phyloP scores from a whole-genome alignment of 768 basidiomycete species.

The Suillus clintonianus region DNA sequence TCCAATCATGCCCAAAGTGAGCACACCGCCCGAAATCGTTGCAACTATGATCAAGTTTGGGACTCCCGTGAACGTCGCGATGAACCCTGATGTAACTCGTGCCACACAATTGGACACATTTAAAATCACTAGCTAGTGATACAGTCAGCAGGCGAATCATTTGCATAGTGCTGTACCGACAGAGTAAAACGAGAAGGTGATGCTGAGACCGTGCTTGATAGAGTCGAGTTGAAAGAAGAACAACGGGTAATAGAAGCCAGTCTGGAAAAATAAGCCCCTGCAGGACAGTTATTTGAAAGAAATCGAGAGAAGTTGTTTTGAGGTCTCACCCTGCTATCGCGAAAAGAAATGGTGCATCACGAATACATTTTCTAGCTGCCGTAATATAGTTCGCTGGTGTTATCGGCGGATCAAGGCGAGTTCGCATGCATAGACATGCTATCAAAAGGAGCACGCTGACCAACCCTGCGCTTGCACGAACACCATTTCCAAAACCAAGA shows the following conservation, averaged over 20 bases:
- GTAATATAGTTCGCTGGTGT: conserved; percentile 1
- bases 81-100: conserved; percentile 30
- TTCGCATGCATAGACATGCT: conserved; percentile 27
- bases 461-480: conserved; percentile 43
- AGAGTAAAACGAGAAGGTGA: conserved; percentile 49
- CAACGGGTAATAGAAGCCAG: conserved; percentile 47
- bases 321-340: conserved; percentile 2
- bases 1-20: conserved; percentile 44
- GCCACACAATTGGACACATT: conserved; percentile 31
- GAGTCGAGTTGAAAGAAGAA: conserved; percentile 56
- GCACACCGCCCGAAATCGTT: conserved; percentile 28
- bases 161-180: conserved; percentile 26
- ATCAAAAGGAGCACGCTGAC: conserved; percentile 35
- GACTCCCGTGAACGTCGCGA: conserved; percentile 39
- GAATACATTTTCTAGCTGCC: background rate
- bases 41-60: conserved; percentile 42
- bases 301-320: background rate
- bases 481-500: conserved; percentile 39
- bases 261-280: conserved; percentile 19
- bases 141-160: background rate
- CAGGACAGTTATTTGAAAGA: background rate
- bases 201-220: conserved; percentile 43
- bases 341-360: conserved; percentile 5
- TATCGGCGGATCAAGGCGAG: conserved; percentile 37
- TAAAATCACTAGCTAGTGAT: conserved; percentile 30